Evolutionary conservation across 768 basidiomycete genomes (phyloP), one percentile per base, ranked within the genome.

Genomic region (Cyathus striatus): DNA sequence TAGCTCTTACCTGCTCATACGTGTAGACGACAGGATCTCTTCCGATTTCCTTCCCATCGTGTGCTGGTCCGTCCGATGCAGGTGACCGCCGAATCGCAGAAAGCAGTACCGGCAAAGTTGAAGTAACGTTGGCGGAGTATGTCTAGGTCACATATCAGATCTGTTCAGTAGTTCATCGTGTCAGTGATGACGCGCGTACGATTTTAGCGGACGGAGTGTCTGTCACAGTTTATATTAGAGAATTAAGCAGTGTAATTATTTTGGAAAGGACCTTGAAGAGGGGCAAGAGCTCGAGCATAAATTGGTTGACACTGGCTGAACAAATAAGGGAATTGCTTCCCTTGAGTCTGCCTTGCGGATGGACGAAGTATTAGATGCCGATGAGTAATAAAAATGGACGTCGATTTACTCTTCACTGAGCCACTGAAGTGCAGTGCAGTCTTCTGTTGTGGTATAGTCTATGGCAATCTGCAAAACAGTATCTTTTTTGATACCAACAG

Each of bases 221-320:
- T 84, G 52, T n/a, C n/a, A n/a, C n/a, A n/a, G n/a, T n/a, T n/a
- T n/a, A n/a, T n/a, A n/a, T n/a, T n/a, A n/a, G n/a, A n/a, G n/a
- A n/a, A n/a, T n/a, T n/a, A n/a, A n/a, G n/a, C n/a, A n/a, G n/a
- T n/a, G n/a, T n/a, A n/a, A n/a, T n/a, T n/a, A n/a, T n/a, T n/a
- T n/a, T n/a, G 16, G 36, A 34, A 39, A 26, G 23, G 32, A 79
- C 86, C 86, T 75, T 94, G 91, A 44, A 90, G 55, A 2, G 92
- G 93, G 1, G 78, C 75, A 32, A 95, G 62, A 3, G 83, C 75
- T 22, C 93, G 79, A 2, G 87, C 87, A 56, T 94, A 85, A 51
- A 93, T 95, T 3, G 94, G 90, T 50, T 96, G 92, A 54, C 86
- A 90, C 54, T 96, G 94, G 46, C 89, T 91, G 68, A 93, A 97